These are phyloP conservation scores for Licmophora abbreviata DNA, from an alignment of 108 stramenopile genomes.

Conservation along the genomic window DNA sequence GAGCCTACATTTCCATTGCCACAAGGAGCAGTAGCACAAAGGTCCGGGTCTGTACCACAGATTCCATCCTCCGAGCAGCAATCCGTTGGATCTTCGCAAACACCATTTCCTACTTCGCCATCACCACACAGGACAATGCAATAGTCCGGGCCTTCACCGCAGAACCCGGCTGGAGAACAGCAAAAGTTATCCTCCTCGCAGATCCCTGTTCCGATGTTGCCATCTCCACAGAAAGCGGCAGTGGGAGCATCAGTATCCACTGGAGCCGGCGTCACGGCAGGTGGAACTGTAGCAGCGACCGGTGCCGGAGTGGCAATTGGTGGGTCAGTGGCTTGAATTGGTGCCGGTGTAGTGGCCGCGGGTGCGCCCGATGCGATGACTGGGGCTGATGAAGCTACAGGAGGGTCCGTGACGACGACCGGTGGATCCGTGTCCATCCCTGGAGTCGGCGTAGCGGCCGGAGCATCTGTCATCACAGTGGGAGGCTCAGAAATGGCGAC, in stretches of 20 bases:
- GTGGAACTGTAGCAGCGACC: not conserved
- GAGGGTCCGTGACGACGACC: not conserved
- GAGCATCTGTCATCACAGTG: no score
- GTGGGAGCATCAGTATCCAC: not conserved
- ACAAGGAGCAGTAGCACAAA: not conserved
- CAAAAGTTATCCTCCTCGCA: not conserved
- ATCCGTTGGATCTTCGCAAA: not conserved
- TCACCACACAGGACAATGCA: not conserved
- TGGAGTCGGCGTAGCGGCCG: no score
- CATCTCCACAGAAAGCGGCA: not conserved
- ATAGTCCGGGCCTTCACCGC: not conserved
- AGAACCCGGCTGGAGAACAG: not conserved
- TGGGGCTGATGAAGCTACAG: not conserved
- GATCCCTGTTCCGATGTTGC: not conserved
- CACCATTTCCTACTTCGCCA: not conserved
- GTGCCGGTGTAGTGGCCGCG: not conserved
- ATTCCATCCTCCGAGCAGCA: not conserved
- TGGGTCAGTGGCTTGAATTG: not conserved
- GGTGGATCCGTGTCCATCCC: no score
- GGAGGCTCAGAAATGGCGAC: no score
- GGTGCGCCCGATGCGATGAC: not conserved
- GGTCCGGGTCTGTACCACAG: not conserved
- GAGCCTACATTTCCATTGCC: not conserved
- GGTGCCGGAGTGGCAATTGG: constrained; percentile 5
- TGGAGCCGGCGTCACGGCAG: not conserved